Base-by-base conservation (phyloP, 2,329 filamentous ascomycete species). In the Rhytidhysteron rufulum region DNA sequence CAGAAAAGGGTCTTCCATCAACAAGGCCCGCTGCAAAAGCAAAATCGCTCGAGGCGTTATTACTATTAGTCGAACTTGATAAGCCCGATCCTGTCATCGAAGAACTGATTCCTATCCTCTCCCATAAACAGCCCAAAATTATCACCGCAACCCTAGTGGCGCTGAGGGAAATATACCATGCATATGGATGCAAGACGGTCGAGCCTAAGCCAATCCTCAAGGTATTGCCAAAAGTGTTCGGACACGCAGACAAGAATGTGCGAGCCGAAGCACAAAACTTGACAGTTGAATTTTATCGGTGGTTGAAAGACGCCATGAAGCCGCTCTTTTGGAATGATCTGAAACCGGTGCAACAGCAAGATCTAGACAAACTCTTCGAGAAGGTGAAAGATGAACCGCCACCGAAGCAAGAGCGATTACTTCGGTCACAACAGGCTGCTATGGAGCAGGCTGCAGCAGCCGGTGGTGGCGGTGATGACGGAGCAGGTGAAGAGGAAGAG, bases 281-380 rank as follows among this genome's bases (percentile, higher is more conserved):
- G 42, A 86, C 91, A 0, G 88, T 96, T 34, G 94, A 98, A 62
- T 80, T 98, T 42, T 98, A 98, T 67, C 78, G 93, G 66, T 98
- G 94, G 93, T 75, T 98, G 24, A 86, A 91, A 51, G 93, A 98
- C 49, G 91, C 91, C 9, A 96, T 98, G 83, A 98, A 98, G 64
- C 88, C 91, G 27, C 85, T 97, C 67, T 97, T 98, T 64, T 98
- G 93, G 90, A 82, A 79, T 32, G 93, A 98, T 43, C 68, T 98
- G 45, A 98, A 98, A 64, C 86, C 91, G 1, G 91, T 95, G 0
- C 93, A 98, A 61, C 93, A 98, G 65, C 82, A 84, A 46, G 94
- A 98, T 59, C 71, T 98, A 41, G 94, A 98, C 59, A 86, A 90
- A 29, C 79, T 95, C 36, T 98, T 98, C 49, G 93, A 97, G 57